These are phyloP conservation scores for Mycena capillaripes DNA, from an alignment of 768 basidiomycete genomes.

Conservation along the genomic window DNA sequence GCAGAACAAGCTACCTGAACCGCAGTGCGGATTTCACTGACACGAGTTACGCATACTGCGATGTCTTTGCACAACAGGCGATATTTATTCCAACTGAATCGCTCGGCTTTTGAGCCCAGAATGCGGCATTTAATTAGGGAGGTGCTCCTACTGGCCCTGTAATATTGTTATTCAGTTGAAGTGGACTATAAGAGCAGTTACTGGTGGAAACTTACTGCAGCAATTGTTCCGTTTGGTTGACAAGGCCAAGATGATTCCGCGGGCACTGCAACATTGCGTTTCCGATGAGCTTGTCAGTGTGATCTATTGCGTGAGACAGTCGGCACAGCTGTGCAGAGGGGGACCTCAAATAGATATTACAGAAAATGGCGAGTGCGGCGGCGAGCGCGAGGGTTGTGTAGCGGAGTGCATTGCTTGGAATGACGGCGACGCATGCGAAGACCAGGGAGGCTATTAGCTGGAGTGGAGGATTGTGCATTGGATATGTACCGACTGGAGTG, in stretches of 20 bases:
- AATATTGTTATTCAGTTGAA: background rate
- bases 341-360: background rate
- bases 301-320: background rate
- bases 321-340: background rate
- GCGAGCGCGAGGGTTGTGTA: no score
- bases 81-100: background rate
- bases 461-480: background rate
- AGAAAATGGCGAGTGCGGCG: background rate
- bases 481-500: no score
- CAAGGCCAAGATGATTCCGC: background rate
- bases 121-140: conserved; percentile 7
- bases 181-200: background rate
- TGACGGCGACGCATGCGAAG: background rate
- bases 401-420: background rate
- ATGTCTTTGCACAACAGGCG: background rate
- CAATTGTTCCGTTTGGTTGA: background rate
- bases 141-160: background rate
- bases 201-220: background rate
- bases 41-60: background rate
- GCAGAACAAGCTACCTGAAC: background rate
- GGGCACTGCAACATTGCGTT: background rate
- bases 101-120: background rate
- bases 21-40: background rate
- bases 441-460: background rate
- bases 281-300: background rate